A percentile compares a stretch with the other conserved stretches of the same genome.
Evolutionary conservation across 306 rosid species (phyloP).

Genomic region (Medicago ruthenica): DNA sequence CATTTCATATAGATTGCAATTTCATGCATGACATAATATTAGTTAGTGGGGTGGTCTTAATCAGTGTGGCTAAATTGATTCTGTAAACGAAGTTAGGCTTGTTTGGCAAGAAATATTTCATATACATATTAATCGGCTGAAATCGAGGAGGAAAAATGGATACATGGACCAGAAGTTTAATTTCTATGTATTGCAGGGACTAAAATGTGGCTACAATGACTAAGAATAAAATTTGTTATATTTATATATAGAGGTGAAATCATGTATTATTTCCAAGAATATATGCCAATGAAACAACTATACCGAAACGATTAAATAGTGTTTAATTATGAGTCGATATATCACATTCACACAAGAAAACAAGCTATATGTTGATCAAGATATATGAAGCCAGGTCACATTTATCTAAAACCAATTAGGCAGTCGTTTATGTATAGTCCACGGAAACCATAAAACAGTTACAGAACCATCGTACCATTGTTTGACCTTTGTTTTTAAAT

Average conservation of each 20-base stretch:
- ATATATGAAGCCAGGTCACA: neutral
- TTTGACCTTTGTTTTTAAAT: constrained; percentile 10
- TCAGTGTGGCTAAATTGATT: constrained; percentile 36
- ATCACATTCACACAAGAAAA: too few species aligned
- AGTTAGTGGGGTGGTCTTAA: constrained; percentile 52
- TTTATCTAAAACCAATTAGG: neutral
- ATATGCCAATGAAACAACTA: too few species aligned
- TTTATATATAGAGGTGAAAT: too few species aligned
- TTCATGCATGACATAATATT: constrained; percentile 22
- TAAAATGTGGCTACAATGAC: too few species aligned
- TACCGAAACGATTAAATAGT: too few species aligned
- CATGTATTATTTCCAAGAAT: too few species aligned
- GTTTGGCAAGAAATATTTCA: constrained; percentile 16
- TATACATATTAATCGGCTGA: neutral
- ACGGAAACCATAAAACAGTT: constrained; percentile 14
- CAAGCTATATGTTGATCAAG: neutral
- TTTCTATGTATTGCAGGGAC: too few species aligned
- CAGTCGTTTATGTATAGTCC: neutral
- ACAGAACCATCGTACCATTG: constrained; percentile 39
- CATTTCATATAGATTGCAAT: neutral
- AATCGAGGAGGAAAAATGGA: neutral
- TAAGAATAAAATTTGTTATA: too few species aligned
- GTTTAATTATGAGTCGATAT: too few species aligned
- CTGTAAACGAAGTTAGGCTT: constrained; percentile 45
- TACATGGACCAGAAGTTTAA: too few species aligned